Base-by-base conservation (phyloP, 2,329 filamentous ascomycete species). In the Xenosphaeropsis pyriputrescens region DNA sequence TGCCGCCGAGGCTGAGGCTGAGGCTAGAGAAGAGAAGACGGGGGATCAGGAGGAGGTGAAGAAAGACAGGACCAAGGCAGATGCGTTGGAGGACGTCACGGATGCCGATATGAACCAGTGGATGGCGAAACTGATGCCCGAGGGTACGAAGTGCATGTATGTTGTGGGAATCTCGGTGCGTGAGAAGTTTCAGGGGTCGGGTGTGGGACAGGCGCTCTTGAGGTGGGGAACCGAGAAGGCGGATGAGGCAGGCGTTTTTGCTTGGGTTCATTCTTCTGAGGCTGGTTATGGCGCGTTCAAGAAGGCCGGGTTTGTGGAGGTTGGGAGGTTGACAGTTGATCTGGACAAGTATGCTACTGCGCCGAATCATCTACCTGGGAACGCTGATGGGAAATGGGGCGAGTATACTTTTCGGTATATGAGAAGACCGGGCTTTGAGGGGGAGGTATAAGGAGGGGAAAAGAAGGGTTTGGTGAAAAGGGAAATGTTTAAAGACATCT, bases 261-360 rank as follows among this genome's bases (percentile, higher is more conserved):
- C 48, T 26, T 59, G 57, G 57, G 56, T 57, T 34, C 54, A 58
- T 40, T 53, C 56, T 13, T 59, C 55, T 6, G 53, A 56, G 39
- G 46, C 45, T 5, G 53, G 45, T 1, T 53, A 47, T 45, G 37
- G 18, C n/a, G 43, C 53, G 39, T 59, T 56, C 31, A 36, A 40
- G 32, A 41, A 41, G 29, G 13, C 17, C 14, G 37, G 47, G n/a
- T 41, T 43, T 34, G 45, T 49, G 35, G 42, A 50, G 6, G 48
- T 52, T 6, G 50, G 51, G 6, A 46, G 35, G 12, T 45, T 58
- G 13, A 50, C 52, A 12, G 29, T 58, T 12, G 47, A 55, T 34
- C 38, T 59, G 43, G 55, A 59, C 38, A 45, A 51, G 17, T 58
- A 53, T 41, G 52, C 51, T 14, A 43, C 43, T 6, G 45, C 44